Base-by-base conservation (phyloP, 2,329 filamentous ascomycete species). In the Tolypocladium ophioglossoides region DNA sequence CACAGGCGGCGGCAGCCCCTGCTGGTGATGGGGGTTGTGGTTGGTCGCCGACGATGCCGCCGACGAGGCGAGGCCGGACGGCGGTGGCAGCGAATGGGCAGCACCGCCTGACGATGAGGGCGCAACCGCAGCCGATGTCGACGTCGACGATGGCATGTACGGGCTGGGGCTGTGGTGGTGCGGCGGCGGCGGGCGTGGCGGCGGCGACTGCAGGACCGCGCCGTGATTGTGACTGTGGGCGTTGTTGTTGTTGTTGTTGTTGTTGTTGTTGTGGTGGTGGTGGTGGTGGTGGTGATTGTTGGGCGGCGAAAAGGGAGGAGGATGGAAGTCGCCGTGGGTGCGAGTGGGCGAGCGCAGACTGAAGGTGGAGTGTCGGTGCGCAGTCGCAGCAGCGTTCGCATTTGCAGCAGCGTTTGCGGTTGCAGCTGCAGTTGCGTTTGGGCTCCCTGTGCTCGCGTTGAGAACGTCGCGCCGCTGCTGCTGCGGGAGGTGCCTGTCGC, bases 301-400 rank as follows among this genome's bases (percentile, higher is more conserved):
- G 51, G 32, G 41, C 27, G 52, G 64, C 57, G 59, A 64, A 67
- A 20, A 47, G 58, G 64, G 61, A 62, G 63, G 62, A 52, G 64
- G 59, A 58, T 66, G 67, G 52, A 70, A 74, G 59, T 75, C 72
- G 59, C 70, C 57, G 57, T 73, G 73, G 56, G 70, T 55, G 58
- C 73, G 72, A 50, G 75, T 74, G 58, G 76, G 75, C 56, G 77
- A 79, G 64, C 76, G 72, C 66, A 78, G 67, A 64, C 68, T 74
- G 66, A 78, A 78, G 67, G 66, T 66, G 56, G 73, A 70, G 62
- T 72, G 74, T 58, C 69, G 70, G 59, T 71, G 67, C 61, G 63
- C 60, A 63, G 59, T 62, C 64, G 65, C 59, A 63, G 32, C 47
- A 35, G 32, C 32, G 20, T 22, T 37, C 32, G 48, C 35, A 40